Percentiles rank a stretch among this genome's conserved stretches.
Conservation (phyloP, 2,329 filamentous ascomycete genomes). For the Atkinsonella texensis region DNA sequence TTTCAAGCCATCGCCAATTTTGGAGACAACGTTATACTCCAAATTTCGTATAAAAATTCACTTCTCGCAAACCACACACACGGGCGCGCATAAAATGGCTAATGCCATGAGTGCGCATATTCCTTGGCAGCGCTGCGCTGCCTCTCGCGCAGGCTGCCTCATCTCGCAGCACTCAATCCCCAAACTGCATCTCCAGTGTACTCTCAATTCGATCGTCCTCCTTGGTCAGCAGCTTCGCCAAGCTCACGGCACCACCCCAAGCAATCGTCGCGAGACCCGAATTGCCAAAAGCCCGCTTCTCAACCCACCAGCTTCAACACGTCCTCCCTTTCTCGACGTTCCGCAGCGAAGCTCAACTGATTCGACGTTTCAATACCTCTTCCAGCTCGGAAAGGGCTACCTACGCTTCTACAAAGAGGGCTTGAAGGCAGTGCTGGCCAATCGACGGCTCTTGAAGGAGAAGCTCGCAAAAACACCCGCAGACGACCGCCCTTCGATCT, state of each 20-base stretch:
- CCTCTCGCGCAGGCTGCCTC: constrained; percentile 10
- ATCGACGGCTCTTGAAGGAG: constrained; percentile 41
- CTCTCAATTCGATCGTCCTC: constrained; percentile 6
- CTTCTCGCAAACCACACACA: background rate
- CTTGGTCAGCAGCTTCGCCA: constrained; percentile 10
- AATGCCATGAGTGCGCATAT: constrained; percentile 20
- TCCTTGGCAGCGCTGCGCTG: constrained; percentile 19
- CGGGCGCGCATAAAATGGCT: background rate
- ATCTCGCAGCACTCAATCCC: constrained; percentile 3
- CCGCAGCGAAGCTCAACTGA: constrained; percentile 36
- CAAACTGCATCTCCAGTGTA: constrained; percentile 3
- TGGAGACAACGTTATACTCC: background rate
- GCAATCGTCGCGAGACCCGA: constrained; percentile 14
- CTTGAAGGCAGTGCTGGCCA: constrained; percentile 60
- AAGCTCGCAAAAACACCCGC: constrained; percentile 32
- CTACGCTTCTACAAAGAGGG: constrained; percentile 79
- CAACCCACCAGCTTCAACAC: constrained; percentile 63
- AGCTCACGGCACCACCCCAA: constrained; percentile 11
- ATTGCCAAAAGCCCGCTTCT: constrained; percentile 27
- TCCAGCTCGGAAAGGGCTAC: constrained; percentile 61
- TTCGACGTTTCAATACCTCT: constrained; percentile 34
- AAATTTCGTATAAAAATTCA: background rate
- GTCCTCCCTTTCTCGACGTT: constrained; percentile 55
- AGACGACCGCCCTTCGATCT: constrained; percentile 39
- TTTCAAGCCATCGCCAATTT: background rate